These are phyloP conservation scores for Spathaspora passalidarum DNA, from an alignment of 805 yeast genomes.

Conservation along the genomic window DNA sequence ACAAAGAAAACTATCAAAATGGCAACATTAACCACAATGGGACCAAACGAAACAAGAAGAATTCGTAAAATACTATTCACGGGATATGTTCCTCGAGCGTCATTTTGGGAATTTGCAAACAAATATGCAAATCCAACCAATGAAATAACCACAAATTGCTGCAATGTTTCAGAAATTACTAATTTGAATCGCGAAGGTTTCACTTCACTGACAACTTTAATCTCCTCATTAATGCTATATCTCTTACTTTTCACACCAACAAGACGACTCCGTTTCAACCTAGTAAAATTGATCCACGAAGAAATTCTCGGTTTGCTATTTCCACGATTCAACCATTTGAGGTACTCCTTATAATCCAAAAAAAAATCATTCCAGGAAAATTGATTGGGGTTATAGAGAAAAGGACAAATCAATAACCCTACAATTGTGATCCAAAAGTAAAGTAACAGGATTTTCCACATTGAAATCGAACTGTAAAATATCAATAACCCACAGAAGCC, in stretches of 20 bases:
- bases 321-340: constrained; percentile 52
- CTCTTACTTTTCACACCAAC: constrained; percentile 53
- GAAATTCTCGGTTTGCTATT: constrained; percentile 37
- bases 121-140: constrained; percentile 46
- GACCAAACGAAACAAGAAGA: constrained; percentile 42
- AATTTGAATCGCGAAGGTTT: constrained; percentile 48
- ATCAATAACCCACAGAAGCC: constrained; percentile 49
- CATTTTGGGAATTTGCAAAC: constrained; percentile 55
- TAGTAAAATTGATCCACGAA: constrained; percentile 47
- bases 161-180: constrained; percentile 37
- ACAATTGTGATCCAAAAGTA: constrained; percentile 74
- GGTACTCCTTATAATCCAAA: constrained; percentile 58
- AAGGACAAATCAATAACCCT: constrained; percentile 69
- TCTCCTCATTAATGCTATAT: constrained; percentile 35
- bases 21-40: constrained; percentile 43
- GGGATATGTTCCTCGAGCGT: constrained; percentile 29
- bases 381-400: constrained; percentile 75
- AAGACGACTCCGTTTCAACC: constrained; percentile 49
- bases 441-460: constrained; percentile 58
- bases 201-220: constrained; percentile 41
- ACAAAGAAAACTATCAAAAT: constrained; percentile 39
- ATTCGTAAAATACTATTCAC: constrained; percentile 44
- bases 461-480: constrained; percentile 52
- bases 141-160: constrained; percentile 32
- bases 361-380: constrained; percentile 68